These are phyloP conservation scores for Chimonanthus salicifolius DNA, from an alignment of 164 flowering plant species.

Conservation along the genomic window DNA sequence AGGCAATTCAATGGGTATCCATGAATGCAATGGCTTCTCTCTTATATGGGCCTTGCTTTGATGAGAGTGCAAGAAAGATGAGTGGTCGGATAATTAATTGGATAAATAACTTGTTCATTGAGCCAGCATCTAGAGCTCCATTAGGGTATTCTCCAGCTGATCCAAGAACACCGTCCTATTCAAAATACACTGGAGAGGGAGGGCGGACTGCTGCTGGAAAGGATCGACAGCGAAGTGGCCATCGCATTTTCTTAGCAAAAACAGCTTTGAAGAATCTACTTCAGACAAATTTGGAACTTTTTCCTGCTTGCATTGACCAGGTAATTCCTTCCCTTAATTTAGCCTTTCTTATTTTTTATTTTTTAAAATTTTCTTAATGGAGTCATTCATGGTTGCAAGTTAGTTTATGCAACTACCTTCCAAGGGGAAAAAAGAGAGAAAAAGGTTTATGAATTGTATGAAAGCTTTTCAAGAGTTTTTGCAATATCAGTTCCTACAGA, in stretches of 20 bases:
- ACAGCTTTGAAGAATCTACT: conserved; percentile 91
- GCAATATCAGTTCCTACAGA: no score
- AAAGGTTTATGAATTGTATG: no score
- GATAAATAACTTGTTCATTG: conserved; percentile 88
- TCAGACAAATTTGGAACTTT: conserved; percentile 91
- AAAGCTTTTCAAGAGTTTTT: no score
- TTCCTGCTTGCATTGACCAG: conserved; percentile 99
- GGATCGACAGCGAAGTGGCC: conserved; percentile 78
- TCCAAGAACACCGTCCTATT: conserved; percentile 94
- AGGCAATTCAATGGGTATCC: conserved; percentile 96
- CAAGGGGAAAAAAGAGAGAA: no score
- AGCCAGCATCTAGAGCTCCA: conserved; percentile 83
- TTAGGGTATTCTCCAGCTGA: conserved; percentile 96
- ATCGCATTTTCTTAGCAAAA: conserved; percentile 80
- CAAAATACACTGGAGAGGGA: conserved; percentile 70
- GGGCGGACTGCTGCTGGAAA: conserved; percentile 71
- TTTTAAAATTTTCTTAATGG: background rate
- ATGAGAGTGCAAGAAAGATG: conserved; percentile 97
- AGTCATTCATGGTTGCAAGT: background rate
- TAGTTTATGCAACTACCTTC: background rate
- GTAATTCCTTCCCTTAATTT: conserved; percentile 25
- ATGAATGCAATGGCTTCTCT: conserved; percentile 97
- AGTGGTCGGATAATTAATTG: conserved; percentile 92
- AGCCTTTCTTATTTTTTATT: background rate
- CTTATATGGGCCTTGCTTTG: conserved; percentile 94